A percentile compares a stretch with the other conserved stretches of the same genome.
Evolutionary conservation across 2,329 filamentous ascomycete genomes (phyloP).

Genomic region (Scorias spongiosa): DNA sequence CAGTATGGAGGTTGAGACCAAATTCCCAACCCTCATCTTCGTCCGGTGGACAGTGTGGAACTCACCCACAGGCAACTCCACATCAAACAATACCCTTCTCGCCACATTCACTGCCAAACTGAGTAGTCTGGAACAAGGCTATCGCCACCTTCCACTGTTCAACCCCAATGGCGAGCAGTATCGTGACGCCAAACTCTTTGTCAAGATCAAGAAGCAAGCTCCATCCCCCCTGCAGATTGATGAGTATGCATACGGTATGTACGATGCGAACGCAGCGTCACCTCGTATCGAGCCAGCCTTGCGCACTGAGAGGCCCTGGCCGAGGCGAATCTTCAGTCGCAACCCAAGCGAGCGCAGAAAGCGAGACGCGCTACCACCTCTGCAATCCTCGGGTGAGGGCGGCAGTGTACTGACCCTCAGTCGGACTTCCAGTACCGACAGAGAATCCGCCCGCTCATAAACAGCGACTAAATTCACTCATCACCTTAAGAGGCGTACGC

Average conservation of each 20-base stretch:
- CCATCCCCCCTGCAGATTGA: conserved; percentile 15
- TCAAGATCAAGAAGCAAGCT: conserved; percentile 55
- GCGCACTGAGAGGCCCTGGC: conserved; percentile 22
- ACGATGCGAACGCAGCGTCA: conserved; percentile 10
- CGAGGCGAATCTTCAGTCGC: conserved; percentile 27
- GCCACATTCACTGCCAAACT: conserved; percentile 91
- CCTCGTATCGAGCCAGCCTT: conserved; percentile 16
- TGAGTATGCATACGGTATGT: conserved; percentile 12
- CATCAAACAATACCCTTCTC: conserved; percentile 45
- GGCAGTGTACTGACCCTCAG: conserved; percentile 10
- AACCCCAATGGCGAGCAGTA: conserved; percentile 85
- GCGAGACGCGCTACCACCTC: conserved; percentile 9
- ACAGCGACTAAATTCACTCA: too few relatives aligned
- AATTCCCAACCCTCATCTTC: conserved; percentile 85
- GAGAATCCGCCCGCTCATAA: conserved; percentile 7
- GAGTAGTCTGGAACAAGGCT: conserved; percentile 75
- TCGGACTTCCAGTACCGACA: conserved; percentile 21
- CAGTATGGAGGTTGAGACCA: conserved; percentile 74
- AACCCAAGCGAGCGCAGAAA: conserved; percentile 28
- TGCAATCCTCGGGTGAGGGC: conserved; percentile 5
- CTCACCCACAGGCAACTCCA: conserved; percentile 45
- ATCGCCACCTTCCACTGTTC: conserved; percentile 78
- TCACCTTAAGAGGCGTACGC: too few relatives aligned
- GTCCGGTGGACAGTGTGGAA: conserved; percentile 87
- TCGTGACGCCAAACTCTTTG: conserved; percentile 87